These are phyloP conservation scores for Quercus agrifolia DNA, from an alignment of 306 rosid species.

Conservation along the genomic window DNA sequence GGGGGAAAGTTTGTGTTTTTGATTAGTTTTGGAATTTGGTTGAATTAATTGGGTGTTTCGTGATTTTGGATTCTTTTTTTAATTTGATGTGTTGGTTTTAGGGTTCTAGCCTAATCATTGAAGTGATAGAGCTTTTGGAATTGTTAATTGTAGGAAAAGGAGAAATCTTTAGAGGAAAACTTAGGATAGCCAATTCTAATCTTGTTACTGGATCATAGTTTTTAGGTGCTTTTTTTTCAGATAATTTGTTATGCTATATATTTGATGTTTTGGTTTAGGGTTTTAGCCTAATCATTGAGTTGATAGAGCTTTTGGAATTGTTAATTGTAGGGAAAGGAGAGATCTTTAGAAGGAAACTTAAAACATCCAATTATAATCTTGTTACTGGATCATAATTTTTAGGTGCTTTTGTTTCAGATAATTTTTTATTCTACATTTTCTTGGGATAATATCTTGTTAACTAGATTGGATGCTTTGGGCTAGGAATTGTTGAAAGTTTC, in stretches of 20 bases:
- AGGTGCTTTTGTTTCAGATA: not conserved
- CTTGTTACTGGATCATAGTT: not conserved
- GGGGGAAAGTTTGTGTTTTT: not conserved
- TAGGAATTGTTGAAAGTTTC: not conserved
- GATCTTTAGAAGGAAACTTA: not conserved
- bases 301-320: not conserved
- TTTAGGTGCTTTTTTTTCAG: not conserved
- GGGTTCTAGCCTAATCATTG: slow-evolving; percentile 3
- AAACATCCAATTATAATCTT: not conserved
- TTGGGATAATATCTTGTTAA: no score
- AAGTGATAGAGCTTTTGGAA: not conserved
- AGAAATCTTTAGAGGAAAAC: not conserved
- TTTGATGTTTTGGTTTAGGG: not conserved
- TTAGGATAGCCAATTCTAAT: not conserved
- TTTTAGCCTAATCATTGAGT: not conserved
- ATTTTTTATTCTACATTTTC: not conserved
- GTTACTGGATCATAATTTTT: not conserved
- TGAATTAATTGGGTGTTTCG: slow-evolving; percentile 6
- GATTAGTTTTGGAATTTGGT: slow-evolving; percentile 7
- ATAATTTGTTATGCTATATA: not conserved
- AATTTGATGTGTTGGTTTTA: not conserved
- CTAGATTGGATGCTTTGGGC: not conserved
- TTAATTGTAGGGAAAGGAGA: not conserved
- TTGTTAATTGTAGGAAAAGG: not conserved
- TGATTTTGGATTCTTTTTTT: not conserved